A percentile compares a stretch with the other conserved stretches of the same genome.
phyloP scores from a whole-genome alignment of 805 yeast species.

The Candida coquimbonensis region DNA sequence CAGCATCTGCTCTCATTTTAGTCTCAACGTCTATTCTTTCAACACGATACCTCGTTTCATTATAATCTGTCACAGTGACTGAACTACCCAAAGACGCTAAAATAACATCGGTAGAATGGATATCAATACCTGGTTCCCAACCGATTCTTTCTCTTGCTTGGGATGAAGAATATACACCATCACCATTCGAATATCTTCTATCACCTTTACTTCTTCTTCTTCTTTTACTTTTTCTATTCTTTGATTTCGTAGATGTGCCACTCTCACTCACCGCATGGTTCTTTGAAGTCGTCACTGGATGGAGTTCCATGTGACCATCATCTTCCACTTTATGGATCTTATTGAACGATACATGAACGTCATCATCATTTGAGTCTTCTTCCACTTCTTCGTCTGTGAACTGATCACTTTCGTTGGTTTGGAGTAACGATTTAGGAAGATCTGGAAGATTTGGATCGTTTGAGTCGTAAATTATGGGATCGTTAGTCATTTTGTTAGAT shows the following conservation, averaged over 20 bases:
- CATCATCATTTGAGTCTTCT: neutral
- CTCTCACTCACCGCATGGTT: neutral
- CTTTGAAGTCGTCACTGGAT: neutral
- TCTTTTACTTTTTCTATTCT: constrained; percentile 5
- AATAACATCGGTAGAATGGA: constrained; percentile 42
- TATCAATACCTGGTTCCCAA: constrained; percentile 57
- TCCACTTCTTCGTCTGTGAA: constrained; percentile 13
- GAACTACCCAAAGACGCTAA: constrained; percentile 47
- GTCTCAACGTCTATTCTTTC: constrained; percentile 32
- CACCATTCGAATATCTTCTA: constrained; percentile 21
- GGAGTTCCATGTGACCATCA: too few species aligned
- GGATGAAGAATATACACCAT: constrained; percentile 29
- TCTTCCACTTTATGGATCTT: too few species aligned
- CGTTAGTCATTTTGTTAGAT: neutral
- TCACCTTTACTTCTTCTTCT: neutral
- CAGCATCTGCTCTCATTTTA: constrained; percentile 1
- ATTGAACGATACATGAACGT: too few species aligned
- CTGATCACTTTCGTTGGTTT: constrained; percentile 19
- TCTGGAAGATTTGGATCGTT: constrained; percentile 35
- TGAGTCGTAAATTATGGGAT: constrained; percentile 28
- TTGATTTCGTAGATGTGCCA: neutral
- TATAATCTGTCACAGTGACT: constrained; percentile 47
- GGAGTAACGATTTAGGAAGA: constrained; percentile 25
- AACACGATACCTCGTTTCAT: constrained; percentile 35
- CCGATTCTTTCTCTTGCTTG: constrained; percentile 36